Evolutionary conservation across 75 land plant genomes (phyloP).

Genomic region (Cupressus sempervirens): DNA sequence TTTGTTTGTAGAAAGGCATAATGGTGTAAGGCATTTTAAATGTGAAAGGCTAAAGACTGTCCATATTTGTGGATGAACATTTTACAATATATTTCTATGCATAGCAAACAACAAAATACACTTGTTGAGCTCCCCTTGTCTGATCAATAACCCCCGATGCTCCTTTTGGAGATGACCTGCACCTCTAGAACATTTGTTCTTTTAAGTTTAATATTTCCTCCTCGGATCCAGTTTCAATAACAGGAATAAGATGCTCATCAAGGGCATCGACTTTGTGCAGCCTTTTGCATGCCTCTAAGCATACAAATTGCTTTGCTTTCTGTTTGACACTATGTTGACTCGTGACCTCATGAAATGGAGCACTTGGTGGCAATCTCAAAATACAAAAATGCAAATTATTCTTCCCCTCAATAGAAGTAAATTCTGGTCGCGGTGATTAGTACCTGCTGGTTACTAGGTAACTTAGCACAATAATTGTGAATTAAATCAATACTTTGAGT

Average conservation of each 20-base stretch:
- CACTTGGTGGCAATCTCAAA: slow-evolving; percentile 70
- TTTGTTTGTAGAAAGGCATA: too few relatives aligned
- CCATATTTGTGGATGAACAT: too few relatives aligned
- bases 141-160: too few relatives aligned
- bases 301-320: slow-evolving; percentile 69
- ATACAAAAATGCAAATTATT: slow-evolving; percentile 32
- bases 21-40: too few relatives aligned
- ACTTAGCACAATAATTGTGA: slow-evolving; percentile 57
- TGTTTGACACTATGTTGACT: slow-evolving; percentile 37
- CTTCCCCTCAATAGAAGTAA: slow-evolving; percentile 17
- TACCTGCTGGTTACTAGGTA: slow-evolving; percentile 78
- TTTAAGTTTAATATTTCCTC: slow-evolving; percentile 16
- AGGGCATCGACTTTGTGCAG: slow-evolving; percentile 70
- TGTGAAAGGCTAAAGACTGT: too few relatives aligned
- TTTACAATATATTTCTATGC: too few relatives aligned
- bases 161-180: too few relatives aligned
- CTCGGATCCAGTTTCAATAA: slow-evolving; percentile 27
- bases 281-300: slow-evolving; percentile 81
- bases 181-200: slow-evolving; percentile 21
- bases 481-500: slow-evolving; percentile 62
- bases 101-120: too few relatives aligned
- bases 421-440: slow-evolving; percentile 64
- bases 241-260: slow-evolving; percentile 64
- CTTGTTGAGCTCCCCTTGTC: too few relatives aligned
- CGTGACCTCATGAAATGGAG: slow-evolving; percentile 56